These are phyloP conservation scores for Gossypium armourianum DNA, from an alignment of 441 rosid species.

Conservation along the genomic window DNA sequence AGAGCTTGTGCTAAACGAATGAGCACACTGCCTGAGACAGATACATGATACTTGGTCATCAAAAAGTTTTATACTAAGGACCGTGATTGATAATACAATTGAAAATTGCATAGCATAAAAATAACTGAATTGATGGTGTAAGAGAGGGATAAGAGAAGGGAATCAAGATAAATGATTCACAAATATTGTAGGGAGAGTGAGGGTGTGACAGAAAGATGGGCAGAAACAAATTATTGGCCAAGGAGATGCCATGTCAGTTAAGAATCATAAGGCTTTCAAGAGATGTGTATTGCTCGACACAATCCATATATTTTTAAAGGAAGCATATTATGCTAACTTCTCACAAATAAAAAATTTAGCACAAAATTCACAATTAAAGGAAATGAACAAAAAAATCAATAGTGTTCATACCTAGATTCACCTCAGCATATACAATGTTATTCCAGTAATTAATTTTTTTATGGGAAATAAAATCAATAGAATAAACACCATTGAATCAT, in stretches of 20 bases:
- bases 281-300: neutral
- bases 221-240: neutral
- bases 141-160: neutral
- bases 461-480: neutral
- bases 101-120: neutral
- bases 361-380: neutral
- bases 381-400: neutral
- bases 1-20: conserved; percentile 40
- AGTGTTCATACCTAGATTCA: neutral
- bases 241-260: neutral
- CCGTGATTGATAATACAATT: neutral
- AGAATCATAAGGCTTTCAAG: conserved; percentile 1
- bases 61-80: conserved; percentile 4
- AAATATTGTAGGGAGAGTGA: neutral
- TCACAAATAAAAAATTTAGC: neutral
- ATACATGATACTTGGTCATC: conserved; percentile 17
- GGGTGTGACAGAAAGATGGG: neutral
- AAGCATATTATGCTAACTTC: neutral
- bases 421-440: neutral
- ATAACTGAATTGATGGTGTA: neutral
- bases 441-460: neutral
- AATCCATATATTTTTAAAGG: neutral
- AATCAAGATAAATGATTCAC: neutral
- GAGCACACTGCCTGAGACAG: conserved; percentile 59
- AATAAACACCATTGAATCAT: neutral